Evolutionary conservation across 441 rosid species (phyloP), one percentile per base, ranked within the genome.

Genomic region (Biscutella auriculata): DNA sequence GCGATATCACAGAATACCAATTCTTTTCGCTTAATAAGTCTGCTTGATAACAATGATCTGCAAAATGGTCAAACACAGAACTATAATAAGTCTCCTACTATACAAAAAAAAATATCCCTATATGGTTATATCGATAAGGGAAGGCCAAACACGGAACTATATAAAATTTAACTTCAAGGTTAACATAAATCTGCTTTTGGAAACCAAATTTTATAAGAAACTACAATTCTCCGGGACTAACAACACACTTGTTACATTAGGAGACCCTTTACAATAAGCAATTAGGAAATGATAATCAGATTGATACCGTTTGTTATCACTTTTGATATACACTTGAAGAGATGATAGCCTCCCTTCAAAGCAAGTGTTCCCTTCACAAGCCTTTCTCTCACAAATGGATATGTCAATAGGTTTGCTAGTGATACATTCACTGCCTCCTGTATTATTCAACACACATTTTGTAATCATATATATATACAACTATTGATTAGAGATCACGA

Each of bases 361-460:
- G 75, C 61, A 6, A 82, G 54, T 9, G 67, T 73, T 65, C 65
- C 65, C 26, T 70, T 58, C 57, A 57, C 81, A 33, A 80, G 67
- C 25, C 77, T 83, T 23, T 53, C 68, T 56, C 75, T 67, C 57
- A 82, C 85, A 66, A 71, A 87, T 28, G 95, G 95, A 59, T 87
- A 87, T 7, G 74, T 78, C 69, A 76, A 73, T 19, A 83, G 45
- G 66, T 83, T 86, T 53, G 55, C 70, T 39, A 86, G 71, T 10
- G 88, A 82, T 5, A 80, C 71, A 64, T 76, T 77, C 79, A 86
- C 91, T 2, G 83, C 78, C 68, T 83, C 83, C 88, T 82, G 73
- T 50, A 65, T 10, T 60, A 3, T 4, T 60, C 21, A 16, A n/a
- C 21, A 25, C 14, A 28, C 46, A 35, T 36, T 7, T 53, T 28